Evolutionary conservation across 192 early-diverging fungal species (phyloP), one percentile per base, ranked within the genome.

Genomic region (Coemansia sp.): DNA sequence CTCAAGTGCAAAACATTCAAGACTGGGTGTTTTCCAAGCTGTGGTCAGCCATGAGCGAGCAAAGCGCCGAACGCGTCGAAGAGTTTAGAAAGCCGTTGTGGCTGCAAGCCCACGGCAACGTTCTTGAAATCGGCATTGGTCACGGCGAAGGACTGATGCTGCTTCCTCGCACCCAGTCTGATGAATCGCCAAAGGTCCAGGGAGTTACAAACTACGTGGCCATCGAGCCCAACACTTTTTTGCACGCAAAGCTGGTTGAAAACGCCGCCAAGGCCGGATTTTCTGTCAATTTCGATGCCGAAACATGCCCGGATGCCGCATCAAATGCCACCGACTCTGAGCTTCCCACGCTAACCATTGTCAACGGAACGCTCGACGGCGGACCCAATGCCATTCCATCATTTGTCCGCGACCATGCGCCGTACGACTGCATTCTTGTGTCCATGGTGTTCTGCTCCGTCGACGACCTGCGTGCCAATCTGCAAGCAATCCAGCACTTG

Each of bases 391-490:
- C n/a, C n/a, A 54, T 79, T 6, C 75, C 75, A 8, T 10, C 48
- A 19, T 53, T 26, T 7, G 57, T 79, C 37, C 41, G 45, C 24
- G 53, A 66, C 4, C 58, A 73, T 14, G 76, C 45, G 43, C 76
- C 71, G 2, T 79, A 66, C 38, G 76, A 73, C 57, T 61, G 32
- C 24, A 61, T 66, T 10, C 45, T 67, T 32, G 68, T 59, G 24
- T 79, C 76, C 11, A n/a, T 73, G 39, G 76, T 70, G 8, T 52
- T 79, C 43, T 79, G 76, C 63, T 73, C 71, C 9, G 70, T 79
- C 4, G 39, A 52, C 43, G 39, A 65, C 22, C 18, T 62, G 20
- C 66, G 65, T 29, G 64, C 54, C 3, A 79, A 65, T 19, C 52
- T 79, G 59, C 54, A 66, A 1, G 57, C 59, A 0, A 62, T 73